Evolutionary conservation across 2,329 filamentous ascomycete species (phyloP).

Genomic region (Xylaria sp.): DNA sequence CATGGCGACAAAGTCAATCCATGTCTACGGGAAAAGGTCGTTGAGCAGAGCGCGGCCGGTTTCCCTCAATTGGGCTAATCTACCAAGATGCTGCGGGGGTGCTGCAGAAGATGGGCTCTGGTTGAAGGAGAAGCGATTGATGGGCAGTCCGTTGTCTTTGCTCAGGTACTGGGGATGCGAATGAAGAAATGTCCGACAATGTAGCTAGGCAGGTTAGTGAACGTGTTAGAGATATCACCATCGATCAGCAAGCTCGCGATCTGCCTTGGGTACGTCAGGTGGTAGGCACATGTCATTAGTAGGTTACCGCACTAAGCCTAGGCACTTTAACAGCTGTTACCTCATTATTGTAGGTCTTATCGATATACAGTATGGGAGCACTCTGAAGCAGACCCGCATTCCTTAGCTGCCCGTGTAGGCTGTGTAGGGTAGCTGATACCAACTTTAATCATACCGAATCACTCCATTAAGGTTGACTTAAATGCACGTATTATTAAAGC

Average conservation of each 20-base stretch:
- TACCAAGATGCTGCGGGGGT: conserved; percentile 3
- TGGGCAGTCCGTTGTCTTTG: not conserved
- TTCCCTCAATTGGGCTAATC: not conserved
- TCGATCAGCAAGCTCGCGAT: conserved; percentile 2
- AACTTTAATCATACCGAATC: not conserved
- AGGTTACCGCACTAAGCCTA: not conserved
- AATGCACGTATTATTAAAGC: not conserved
- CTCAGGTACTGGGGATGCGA: not conserved
- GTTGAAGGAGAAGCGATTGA: conserved; percentile 5
- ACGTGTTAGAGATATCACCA: not conserved
- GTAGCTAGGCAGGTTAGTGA: not conserved
- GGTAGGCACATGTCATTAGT: not conserved
- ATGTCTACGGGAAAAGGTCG: conserved; percentile 39
- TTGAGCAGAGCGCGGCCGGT: not conserved
- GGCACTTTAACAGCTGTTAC: conserved; percentile 12
- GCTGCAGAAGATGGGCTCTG: not conserved
- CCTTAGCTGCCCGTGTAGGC: too few relatives aligned
- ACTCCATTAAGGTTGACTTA: not conserved
- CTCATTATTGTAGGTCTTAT: conserved; percentile 20
- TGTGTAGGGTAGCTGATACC: too few relatives aligned
- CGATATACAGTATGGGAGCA: conserved; percentile 5
- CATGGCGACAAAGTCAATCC: conserved; percentile 66
- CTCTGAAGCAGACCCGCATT: not conserved
- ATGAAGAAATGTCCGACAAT: not conserved
- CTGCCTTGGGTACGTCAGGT: not conserved